phyloP scores from a whole-genome alignment of 2,329 filamentous ascomycete genomes.

The Fusarium floridanum region DNA sequence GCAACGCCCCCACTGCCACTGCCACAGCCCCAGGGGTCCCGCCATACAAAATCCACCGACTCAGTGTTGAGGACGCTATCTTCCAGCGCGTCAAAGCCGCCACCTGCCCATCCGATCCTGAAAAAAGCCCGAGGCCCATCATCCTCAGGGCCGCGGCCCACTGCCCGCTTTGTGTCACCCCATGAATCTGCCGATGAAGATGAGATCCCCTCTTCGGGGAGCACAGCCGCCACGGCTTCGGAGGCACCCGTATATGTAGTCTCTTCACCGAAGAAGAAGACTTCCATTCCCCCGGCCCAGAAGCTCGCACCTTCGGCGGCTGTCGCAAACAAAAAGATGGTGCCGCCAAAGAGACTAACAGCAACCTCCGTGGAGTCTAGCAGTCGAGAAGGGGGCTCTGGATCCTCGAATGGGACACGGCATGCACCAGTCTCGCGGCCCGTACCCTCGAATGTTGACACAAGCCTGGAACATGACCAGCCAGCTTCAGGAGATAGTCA shows the following conservation, averaged over 20 bases:
- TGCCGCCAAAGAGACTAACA: constrained; percentile 58
- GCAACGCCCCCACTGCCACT: constrained; percentile 28
- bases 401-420: constrained; percentile 38
- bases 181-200: constrained; percentile 62
- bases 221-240: constrained; percentile 51
- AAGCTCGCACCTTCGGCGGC: constrained; percentile 60
- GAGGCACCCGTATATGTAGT: constrained; percentile 47
- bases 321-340: constrained; percentile 60
- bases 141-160: constrained; percentile 66
- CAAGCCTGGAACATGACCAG: constrained; percentile 16
- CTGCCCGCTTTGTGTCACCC: constrained; percentile 71
- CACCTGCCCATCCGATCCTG: constrained; percentile 68
- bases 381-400: constrained; percentile 49
- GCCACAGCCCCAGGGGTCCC: constrained; percentile 29
- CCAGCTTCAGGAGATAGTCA: constrained; percentile 10
- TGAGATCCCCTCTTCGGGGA: constrained; percentile 57
- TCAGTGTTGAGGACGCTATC: constrained; percentile 48
- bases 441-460: constrained; percentile 48
- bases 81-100: constrained; percentile 59
- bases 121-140: constrained; percentile 70
- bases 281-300: constrained; percentile 44
- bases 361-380: constrained; percentile 46
- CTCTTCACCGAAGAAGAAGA: constrained; percentile 49
- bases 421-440: constrained; percentile 42
- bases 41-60: constrained; percentile 39